Conservation (phyloP, 768 basidiomycete genomes). For the Boletus subparvulus region DNA sequence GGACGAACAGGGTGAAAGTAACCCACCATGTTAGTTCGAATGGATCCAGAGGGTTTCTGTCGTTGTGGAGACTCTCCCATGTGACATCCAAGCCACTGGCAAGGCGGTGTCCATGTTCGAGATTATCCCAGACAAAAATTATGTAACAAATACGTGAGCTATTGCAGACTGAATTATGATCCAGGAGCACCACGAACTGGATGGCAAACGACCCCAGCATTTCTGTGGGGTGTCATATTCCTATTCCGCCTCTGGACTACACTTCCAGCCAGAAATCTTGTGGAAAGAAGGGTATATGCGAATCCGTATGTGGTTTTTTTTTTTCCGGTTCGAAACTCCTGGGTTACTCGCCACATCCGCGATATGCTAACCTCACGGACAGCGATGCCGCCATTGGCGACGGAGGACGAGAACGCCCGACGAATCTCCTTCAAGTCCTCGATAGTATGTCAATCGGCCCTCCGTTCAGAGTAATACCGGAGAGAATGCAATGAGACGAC, state of each 20-base stretch:
- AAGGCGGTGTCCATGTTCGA: neutral
- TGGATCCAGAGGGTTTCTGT: neutral
- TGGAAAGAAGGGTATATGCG: neutral
- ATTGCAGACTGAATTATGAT: neutral
- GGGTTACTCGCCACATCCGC: too few relatives aligned
- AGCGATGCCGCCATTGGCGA: too few relatives aligned
- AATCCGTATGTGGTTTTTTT: constrained; percentile 19
- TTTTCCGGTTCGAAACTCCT: too few relatives aligned
- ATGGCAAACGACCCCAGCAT: constrained; percentile 15
- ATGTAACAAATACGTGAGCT: constrained; percentile 2
- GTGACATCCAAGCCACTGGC: neutral
- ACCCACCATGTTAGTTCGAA: neutral
- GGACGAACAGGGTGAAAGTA: neutral
- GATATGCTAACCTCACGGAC: too few relatives aligned
- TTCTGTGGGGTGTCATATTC: constrained; percentile 24
- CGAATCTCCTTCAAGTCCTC: too few relatives aligned
- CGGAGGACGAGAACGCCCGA: too few relatives aligned
- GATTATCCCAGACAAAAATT: neutral
- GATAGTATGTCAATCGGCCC: too few relatives aligned
- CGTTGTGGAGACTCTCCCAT: neutral
- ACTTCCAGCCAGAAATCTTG: constrained; percentile 32
- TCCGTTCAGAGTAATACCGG: too few relatives aligned
- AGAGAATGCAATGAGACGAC: neutral
- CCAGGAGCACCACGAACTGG: constrained; percentile 9
- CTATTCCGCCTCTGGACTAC: too few relatives aligned